Conservation (phyloP, 306 rosid genomes). For the Quercus ilex region DNA sequence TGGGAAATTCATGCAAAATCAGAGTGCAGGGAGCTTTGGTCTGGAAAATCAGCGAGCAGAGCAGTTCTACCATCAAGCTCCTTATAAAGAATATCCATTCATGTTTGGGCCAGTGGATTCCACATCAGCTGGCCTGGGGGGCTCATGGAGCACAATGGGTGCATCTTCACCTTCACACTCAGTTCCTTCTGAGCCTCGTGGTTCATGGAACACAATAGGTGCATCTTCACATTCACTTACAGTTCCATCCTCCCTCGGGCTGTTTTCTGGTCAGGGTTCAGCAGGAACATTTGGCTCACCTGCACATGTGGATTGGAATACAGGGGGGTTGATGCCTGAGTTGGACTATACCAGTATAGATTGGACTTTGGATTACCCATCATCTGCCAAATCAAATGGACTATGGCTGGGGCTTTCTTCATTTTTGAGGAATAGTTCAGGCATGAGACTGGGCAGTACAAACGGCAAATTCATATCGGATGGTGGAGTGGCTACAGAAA, state of each 20-base stretch:
- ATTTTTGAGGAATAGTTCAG: conserved; percentile 27
- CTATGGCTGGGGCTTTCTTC: conserved; percentile 56
- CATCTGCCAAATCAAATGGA: conserved; percentile 41
- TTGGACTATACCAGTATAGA: conserved; percentile 67
- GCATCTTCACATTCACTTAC: conserved; percentile 43
- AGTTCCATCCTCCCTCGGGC: conserved; percentile 76
- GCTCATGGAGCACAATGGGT: conserved; percentile 47
- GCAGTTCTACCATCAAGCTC: conserved; percentile 60
- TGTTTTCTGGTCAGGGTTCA: conserved; percentile 60
- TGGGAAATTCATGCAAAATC: conserved; percentile 46
- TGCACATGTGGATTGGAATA: conserved; percentile 65
- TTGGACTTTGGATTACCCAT: conserved; percentile 62
- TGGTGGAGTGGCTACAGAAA: conserved; percentile 47
- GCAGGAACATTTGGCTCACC: conserved; percentile 50
- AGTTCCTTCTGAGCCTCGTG: conserved; percentile 25
- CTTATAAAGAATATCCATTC: conserved; percentile 28
- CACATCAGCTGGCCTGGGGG: conserved; percentile 33
- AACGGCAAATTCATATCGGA: conserved; percentile 37
- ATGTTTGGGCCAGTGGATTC: conserved; percentile 34
- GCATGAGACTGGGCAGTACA: conserved; percentile 26
- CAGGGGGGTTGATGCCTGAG: conserved; percentile 43
- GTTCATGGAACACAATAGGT: conserved; percentile 46
- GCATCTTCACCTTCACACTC: conserved; percentile 27
- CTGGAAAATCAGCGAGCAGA: conserved; percentile 29
- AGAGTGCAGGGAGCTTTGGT: conserved; percentile 22